Evolutionary conservation across 176 grass and related monocot genomes (phyloP).

Genomic region (Zoysia japonica): DNA sequence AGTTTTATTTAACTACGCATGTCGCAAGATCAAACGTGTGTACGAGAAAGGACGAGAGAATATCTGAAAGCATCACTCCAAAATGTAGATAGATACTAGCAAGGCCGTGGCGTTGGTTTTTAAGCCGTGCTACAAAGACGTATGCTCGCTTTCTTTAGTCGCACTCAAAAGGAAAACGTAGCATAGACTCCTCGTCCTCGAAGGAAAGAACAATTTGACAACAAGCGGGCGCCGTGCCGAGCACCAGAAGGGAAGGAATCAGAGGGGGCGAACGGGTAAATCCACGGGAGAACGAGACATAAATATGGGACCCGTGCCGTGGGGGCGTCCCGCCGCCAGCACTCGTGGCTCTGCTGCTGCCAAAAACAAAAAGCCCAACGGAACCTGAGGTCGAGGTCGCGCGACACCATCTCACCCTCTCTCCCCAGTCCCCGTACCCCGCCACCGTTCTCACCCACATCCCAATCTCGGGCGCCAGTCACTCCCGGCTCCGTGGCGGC

Average conservation of each 20-base stretch:
- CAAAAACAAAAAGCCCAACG: slow-evolving; percentile 8
- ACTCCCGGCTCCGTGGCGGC: background rate
- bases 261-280: slow-evolving; percentile 18
- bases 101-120: background rate
- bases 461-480: slow-evolving; percentile 26
- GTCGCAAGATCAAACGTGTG: background rate
- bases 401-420: background rate
- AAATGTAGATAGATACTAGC: slow-evolving; percentile 5
- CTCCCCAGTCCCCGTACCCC: background rate
- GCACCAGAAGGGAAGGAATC: no score
- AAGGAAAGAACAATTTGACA: slow-evolving; percentile 20
- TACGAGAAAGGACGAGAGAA: background rate
- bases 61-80: background rate
- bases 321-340: background rate
- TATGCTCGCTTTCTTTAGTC: background rate
- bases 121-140: background rate
- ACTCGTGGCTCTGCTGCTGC: background rate
- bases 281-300: background rate
- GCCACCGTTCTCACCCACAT: slow-evolving; percentile 31
- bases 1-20: background rate
- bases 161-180: background rate
- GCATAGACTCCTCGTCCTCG: background rate
- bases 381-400: slow-evolving; percentile 47
- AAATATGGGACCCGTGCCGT: slow-evolving; percentile 34
- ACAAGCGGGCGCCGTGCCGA: no score